Evolutionary conservation across 73 alveolate species (phyloP).

Genomic region (Tetrahymena malaccensis): DNA sequence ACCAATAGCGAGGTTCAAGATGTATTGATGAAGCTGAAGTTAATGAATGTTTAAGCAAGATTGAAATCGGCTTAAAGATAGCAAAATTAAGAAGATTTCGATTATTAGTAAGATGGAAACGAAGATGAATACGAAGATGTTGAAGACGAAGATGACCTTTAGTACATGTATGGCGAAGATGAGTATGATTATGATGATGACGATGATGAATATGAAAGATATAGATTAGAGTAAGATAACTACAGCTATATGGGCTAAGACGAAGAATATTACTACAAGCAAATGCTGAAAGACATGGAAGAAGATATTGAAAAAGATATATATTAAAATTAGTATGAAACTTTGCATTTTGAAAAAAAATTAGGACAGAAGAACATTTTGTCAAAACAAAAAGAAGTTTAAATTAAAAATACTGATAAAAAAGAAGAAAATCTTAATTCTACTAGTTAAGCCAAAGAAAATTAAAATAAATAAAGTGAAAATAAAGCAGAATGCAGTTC

Average conservation of each 20-base stretch:
- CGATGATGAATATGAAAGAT: not conserved
- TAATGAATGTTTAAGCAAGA: not conserved
- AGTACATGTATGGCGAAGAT: not conserved
- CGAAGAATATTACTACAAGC: not conserved
- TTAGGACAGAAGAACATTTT: not conserved
- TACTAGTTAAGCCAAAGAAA: not conserved
- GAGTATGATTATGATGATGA: not conserved
- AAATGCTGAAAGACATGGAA: not conserved
- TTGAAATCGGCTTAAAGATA: not conserved
- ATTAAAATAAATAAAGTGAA: not conserved
- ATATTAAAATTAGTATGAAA: not conserved
- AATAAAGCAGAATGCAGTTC: not conserved
- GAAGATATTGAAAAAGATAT: not conserved
- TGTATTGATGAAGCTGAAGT: not conserved
- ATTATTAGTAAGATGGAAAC: not conserved
- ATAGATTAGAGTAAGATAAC: not conserved
- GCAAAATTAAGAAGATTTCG: not conserved
- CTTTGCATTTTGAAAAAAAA: not conserved
- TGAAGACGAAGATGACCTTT: not conserved
- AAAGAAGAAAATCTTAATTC: not conserved
- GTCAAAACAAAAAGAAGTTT: not conserved
- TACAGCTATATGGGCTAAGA: not conserved
- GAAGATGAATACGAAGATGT: not conserved
- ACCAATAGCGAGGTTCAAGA: not conserved
- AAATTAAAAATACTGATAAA: not conserved